Evolutionary conservation across 1,284 basidiomycete species (phyloP).

Genomic region (Moesziomyces antarcticus): DNA sequence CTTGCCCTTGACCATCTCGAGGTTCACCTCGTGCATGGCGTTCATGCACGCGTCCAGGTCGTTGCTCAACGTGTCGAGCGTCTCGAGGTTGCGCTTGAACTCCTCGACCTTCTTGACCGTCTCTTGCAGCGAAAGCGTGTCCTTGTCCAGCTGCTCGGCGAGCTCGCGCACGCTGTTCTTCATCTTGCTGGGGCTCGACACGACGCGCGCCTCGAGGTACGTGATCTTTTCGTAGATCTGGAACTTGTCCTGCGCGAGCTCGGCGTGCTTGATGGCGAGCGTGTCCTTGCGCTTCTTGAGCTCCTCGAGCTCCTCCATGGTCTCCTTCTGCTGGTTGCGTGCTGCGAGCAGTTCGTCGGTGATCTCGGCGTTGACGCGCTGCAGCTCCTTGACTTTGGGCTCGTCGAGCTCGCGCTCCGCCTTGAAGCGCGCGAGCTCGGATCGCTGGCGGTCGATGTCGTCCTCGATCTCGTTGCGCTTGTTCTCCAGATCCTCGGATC

Average conservation of each 20-base stretch:
- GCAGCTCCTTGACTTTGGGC: slow-evolving; percentile 76
- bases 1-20: slow-evolving; percentile 54
- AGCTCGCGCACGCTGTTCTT: slow-evolving; percentile 46
- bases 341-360: slow-evolving; percentile 75
- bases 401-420: slow-evolving; percentile 71
- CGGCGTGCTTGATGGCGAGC: slow-evolving; percentile 51
- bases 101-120: slow-evolving; percentile 76
- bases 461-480: slow-evolving; percentile 72
- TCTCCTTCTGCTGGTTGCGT: slow-evolving; percentile 49
- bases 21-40: slow-evolving; percentile 55
- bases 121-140: slow-evolving; percentile 77
- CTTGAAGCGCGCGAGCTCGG: slow-evolving; percentile 68
- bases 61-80: slow-evolving; percentile 48
- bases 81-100: slow-evolving; percentile 48
- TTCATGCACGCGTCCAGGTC: slow-evolving; percentile 47
- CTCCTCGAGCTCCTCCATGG: slow-evolving; percentile 51
- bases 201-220: slow-evolving; percentile 57
- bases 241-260: slow-evolving; percentile 52
- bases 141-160: slow-evolving; percentile 75
- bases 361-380: slow-evolving; percentile 81
- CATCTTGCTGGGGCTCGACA: slow-evolving; percentile 54
- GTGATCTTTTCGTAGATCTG: slow-evolving; percentile 55
- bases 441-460: slow-evolving; percentile 73
- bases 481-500: slow-evolving; percentile 74
- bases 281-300: slow-evolving; percentile 51